Evolutionary conservation across 169 alveolate species (phyloP).

Genomic region (Plasmodium vinckei): DNA sequence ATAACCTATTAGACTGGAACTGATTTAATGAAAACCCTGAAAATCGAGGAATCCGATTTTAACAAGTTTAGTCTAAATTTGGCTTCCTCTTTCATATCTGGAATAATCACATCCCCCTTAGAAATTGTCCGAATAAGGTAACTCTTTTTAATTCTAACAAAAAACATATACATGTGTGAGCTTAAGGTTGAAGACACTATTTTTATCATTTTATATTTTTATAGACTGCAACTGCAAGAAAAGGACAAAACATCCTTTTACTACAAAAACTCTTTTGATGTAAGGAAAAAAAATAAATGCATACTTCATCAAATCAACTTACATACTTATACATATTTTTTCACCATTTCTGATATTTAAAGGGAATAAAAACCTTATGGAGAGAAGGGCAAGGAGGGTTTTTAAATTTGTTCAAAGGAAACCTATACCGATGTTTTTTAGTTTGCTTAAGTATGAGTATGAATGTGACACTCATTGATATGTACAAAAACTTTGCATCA

Average conservation of each 20-base stretch:
- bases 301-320: background rate
- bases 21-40: slow-evolving; percentile 21
- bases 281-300: slow-evolving; percentile 12
- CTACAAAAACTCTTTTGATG: slow-evolving; percentile 47
- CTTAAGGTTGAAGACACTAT: background rate
- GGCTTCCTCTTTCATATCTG: slow-evolving; percentile 42
- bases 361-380: slow-evolving; percentile 58
- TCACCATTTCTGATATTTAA: background rate
- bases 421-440: slow-evolving; percentile 45
- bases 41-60: slow-evolving; percentile 34
- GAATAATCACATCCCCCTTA: slow-evolving; percentile 58
- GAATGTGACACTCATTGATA: slow-evolving; percentile 41
- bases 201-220: background rate
- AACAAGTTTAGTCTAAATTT: slow-evolving; percentile 44
- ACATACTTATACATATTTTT: background rate
- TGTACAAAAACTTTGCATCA: slow-evolving; percentile 15
- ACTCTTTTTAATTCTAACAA: background rate
- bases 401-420: slow-evolving; percentile 50
- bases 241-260: slow-evolving; percentile 40
- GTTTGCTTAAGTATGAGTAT: slow-evolving; percentile 63
- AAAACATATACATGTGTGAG: background rate
- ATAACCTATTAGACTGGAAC: slow-evolving; percentile 30
- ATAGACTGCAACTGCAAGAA: slow-evolving; percentile 66
- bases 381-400: slow-evolving; percentile 35
- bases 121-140: slow-evolving; percentile 71